phyloP scores from a whole-genome alignment of 176 grass and related monocot species.

The Phoenix dactylifera region DNA sequence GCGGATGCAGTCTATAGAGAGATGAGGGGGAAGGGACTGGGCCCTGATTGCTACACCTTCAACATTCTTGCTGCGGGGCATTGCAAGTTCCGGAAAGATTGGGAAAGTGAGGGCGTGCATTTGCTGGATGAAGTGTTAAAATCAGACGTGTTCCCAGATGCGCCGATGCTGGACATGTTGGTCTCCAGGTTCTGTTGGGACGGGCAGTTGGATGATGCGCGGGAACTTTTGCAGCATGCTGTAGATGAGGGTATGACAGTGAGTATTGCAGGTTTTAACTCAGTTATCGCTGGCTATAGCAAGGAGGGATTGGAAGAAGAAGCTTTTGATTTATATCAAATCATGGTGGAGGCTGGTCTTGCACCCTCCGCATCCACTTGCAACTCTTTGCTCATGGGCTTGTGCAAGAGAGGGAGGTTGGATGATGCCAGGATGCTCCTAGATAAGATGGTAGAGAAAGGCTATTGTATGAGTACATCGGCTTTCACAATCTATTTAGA shows the following conservation, averaged over 20 bases:
- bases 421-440: constrained; percentile 42
- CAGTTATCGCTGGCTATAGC: constrained; percentile 55
- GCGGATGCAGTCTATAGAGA: constrained; percentile 38
- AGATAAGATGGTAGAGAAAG: constrained; percentile 54
- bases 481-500: constrained; percentile 80
- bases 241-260: constrained; percentile 37
- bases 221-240: constrained; percentile 33
- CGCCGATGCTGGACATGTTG: constrained; percentile 36
- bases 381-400: constrained; percentile 66
- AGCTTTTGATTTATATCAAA: constrained; percentile 58
- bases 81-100: constrained; percentile 51
- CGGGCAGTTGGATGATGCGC: constrained; percentile 49
- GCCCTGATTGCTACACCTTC: constrained; percentile 77
- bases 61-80: constrained; percentile 68
- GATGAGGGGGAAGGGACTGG: constrained; percentile 53
- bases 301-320: constrained; percentile 62
- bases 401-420: constrained; percentile 51
- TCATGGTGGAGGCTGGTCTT: constrained; percentile 45
- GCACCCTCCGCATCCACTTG: constrained; percentile 52
- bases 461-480: constrained; percentile 51
- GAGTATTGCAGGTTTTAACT: constrained; percentile 61
- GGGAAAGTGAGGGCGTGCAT: constrained; percentile 5
- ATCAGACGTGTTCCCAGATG: constrained; percentile 24
- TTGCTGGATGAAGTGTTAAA: constrained; percentile 32
- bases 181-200: constrained; percentile 69